Percentiles rank a stretch among this genome's conserved stretches.
Evolutionary conservation across 2,329 filamentous ascomycete genomes (phyloP).

Genomic region (Colletotrichum sp.): DNA sequence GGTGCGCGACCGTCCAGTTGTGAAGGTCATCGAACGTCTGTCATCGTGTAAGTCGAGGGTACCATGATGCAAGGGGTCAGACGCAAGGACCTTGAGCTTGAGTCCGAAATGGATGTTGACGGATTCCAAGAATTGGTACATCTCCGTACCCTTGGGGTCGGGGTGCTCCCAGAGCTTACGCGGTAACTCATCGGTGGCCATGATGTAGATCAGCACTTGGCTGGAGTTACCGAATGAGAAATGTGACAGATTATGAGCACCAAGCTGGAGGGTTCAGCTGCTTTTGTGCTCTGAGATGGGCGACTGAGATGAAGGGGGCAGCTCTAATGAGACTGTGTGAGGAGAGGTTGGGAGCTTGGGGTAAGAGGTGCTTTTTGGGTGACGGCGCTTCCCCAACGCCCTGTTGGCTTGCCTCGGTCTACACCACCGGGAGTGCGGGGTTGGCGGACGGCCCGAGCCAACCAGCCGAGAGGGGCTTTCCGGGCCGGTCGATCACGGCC

Average conservation of each 20-base stretch:
- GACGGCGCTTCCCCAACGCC: constrained; percentile 8
- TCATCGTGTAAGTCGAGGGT: neutral
- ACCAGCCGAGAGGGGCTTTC: neutral
- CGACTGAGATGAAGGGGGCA: neutral
- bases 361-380: neutral
- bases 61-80: constrained; percentile 1
- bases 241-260: neutral
- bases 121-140: constrained; percentile 71
- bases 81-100: constrained; percentile 55
- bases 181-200: constrained; percentile 44
- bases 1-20: constrained; percentile 67
- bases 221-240: neutral
- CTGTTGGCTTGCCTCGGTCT: constrained; percentile 13
- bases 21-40: constrained; percentile 75
- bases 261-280: neutral
- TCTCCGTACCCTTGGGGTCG: constrained; percentile 63
- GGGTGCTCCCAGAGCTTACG: constrained; percentile 74
- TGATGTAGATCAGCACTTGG: constrained; percentile 12
- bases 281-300: neutral
- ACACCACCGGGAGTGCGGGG: constrained; percentile 15
- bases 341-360: neutral
- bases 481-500: neutral
- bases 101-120: constrained; percentile 64
- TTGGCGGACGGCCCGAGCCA: constrained; percentile 7
- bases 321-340: neutral